These are phyloP conservation scores for Fusarium sp. DNA, from an alignment of 2,329 filamentous ascomycete genomes.

Conservation along the genomic window DNA sequence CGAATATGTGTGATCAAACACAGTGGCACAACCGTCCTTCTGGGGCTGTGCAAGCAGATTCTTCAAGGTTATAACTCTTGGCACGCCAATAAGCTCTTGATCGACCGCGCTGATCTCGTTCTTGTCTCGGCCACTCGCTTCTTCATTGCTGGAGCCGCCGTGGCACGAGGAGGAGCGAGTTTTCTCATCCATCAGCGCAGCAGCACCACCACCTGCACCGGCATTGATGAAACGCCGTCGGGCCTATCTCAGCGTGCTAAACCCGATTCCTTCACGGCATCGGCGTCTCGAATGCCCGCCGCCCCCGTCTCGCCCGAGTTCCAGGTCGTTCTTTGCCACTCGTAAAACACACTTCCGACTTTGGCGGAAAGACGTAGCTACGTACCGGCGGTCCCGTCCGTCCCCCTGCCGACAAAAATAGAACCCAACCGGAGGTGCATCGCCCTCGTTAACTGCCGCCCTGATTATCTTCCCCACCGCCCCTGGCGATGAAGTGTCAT, in stretches of 20 bases:
- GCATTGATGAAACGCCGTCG: slow-evolving; percentile 31
- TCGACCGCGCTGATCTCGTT: slow-evolving; percentile 17
- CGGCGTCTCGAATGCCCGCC: slow-evolving; percentile 17
- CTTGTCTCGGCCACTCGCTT: slow-evolving; percentile 17
- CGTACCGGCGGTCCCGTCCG: slow-evolving; percentile 9
- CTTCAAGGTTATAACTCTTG: slow-evolving; percentile 34
- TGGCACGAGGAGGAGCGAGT: slow-evolving; percentile 6
- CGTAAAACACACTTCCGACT: slow-evolving; percentile 20
- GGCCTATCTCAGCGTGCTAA: slow-evolving; percentile 12
- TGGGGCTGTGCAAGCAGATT: slow-evolving; percentile 31
- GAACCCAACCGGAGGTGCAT: slow-evolving; percentile 20
- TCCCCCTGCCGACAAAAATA: slow-evolving; percentile 40
- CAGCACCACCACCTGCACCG: slow-evolving; percentile 6
- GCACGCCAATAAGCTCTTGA: slow-evolving; percentile 36
- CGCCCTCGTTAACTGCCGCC: slow-evolving; percentile 33
- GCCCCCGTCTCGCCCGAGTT: slow-evolving; percentile 10
- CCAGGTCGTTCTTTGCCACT: slow-evolving; percentile 32
- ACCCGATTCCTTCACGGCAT: slow-evolving; percentile 16
- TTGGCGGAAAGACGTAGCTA: not conserved
- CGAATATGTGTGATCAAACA: slow-evolving; percentile 18
- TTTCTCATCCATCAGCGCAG: not conserved
- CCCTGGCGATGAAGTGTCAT: slow-evolving; percentile 44
- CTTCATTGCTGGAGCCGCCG: slow-evolving; percentile 11
- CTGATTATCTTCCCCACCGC: slow-evolving; percentile 45
- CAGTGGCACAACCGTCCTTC: slow-evolving; percentile 23